phyloP scores from a whole-genome alignment of 768 basidiomycete species.

The Amanita thiersii region DNA sequence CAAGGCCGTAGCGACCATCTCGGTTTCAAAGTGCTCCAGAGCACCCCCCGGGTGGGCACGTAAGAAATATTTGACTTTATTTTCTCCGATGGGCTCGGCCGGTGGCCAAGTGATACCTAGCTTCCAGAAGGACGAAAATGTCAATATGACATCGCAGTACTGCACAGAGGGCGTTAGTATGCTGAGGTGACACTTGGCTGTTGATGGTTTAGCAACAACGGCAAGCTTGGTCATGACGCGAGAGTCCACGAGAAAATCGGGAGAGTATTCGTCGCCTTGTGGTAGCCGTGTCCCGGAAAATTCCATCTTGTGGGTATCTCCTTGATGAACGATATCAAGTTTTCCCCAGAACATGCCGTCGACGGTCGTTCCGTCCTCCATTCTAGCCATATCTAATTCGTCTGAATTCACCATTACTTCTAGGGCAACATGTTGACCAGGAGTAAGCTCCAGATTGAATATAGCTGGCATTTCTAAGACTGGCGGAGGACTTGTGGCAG shows the following conservation, averaged over 20 bases:
- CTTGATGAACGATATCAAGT: slow-evolving; percentile 72
- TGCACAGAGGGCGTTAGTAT: slow-evolving; percentile 66
- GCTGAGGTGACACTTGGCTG: slow-evolving; percentile 70
- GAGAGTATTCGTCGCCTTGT: slow-evolving; percentile 51
- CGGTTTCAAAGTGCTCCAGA: slow-evolving; percentile 79
- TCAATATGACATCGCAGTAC: slow-evolving; percentile 73
- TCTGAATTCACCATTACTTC: slow-evolving; percentile 76
- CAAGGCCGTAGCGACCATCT: slow-evolving; percentile 69
- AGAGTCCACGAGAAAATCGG: slow-evolving; percentile 69
- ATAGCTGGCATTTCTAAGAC: slow-evolving; percentile 82
- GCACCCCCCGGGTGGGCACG: slow-evolving; percentile 82
- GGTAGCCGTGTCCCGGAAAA: slow-evolving; percentile 73
- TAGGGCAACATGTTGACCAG: slow-evolving; percentile 72
- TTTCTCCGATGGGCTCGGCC: slow-evolving; percentile 55
- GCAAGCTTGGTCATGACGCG: slow-evolving; percentile 73
- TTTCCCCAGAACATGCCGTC: slow-evolving; percentile 88
- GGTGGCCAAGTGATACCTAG: slow-evolving; percentile 73
- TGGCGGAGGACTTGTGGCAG: slow-evolving; percentile 43
- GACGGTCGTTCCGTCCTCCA: slow-evolving; percentile 83
- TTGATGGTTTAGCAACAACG: slow-evolving; percentile 62
- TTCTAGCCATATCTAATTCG: slow-evolving; percentile 84
- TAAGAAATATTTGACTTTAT: slow-evolving; percentile 77
- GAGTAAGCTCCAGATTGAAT: slow-evolving; percentile 74
- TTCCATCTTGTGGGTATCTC: slow-evolving; percentile 73
- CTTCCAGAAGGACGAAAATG: slow-evolving; percentile 69